A percentile compares a stretch with the other conserved stretches of the same genome.
Conservation (phyloP, 352 stramenopile genomes). For the Pythium biforme region DNA sequence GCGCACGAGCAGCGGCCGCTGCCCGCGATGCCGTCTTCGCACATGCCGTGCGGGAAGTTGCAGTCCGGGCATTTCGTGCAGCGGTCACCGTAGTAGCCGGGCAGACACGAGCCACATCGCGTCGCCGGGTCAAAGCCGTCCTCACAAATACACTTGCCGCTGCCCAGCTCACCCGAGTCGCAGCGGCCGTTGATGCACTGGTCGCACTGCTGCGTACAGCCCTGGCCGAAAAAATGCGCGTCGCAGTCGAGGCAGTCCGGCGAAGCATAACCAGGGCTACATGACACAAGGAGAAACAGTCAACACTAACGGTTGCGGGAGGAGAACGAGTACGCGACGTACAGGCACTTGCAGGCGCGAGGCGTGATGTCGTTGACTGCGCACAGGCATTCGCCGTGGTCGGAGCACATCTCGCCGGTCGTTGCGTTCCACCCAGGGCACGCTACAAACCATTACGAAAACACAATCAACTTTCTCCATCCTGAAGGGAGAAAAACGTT, state of each 20-base stretch:
- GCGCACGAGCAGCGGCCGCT: slow-evolving; percentile 84
- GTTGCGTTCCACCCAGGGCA: slow-evolving; percentile 73
- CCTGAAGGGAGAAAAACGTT: too few relatives aligned
- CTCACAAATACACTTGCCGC: slow-evolving; percentile 65
- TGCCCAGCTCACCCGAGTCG: slow-evolving; percentile 56
- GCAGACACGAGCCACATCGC: slow-evolving; percentile 75
- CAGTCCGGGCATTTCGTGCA: slow-evolving; percentile 77
- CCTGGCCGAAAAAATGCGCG: slow-evolving; percentile 50
- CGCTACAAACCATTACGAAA: slow-evolving; percentile 26
- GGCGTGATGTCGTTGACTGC: slow-evolving; percentile 57
- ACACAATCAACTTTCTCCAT: slow-evolving; percentile 10
- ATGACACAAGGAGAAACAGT: background rate
- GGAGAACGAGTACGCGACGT: slow-evolving; percentile 29
- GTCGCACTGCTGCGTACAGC: slow-evolving; percentile 58
- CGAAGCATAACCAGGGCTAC: slow-evolving; percentile 56
- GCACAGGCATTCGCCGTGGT: slow-evolving; percentile 71
- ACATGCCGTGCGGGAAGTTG: slow-evolving; percentile 85
- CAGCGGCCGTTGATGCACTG: slow-evolving; percentile 76
- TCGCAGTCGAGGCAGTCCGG: slow-evolving; percentile 73
- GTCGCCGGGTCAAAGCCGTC: slow-evolving; percentile 76
- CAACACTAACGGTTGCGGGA: background rate
- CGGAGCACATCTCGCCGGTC: slow-evolving; percentile 49
- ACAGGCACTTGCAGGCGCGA: slow-evolving; percentile 68
- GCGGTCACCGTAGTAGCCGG: slow-evolving; percentile 65
- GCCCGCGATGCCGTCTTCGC: slow-evolving; percentile 75